Base-by-base conservation (phyloP, 169 alveolate genomes). In the Cyclospora cayetanensis region DNA sequence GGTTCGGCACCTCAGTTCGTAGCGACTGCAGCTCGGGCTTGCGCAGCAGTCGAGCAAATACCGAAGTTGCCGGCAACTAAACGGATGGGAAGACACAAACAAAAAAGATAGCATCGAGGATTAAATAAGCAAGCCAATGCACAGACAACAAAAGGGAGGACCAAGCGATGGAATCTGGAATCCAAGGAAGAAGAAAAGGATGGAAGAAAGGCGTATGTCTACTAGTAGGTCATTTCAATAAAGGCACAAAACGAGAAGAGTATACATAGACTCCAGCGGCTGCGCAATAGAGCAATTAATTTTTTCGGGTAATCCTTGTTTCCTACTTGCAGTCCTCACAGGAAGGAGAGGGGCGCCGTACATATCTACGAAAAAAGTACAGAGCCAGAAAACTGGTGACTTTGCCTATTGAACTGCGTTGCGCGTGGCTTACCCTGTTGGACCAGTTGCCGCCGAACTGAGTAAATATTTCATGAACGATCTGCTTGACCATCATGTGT, bases 61-160 rank as follows among this genome's bases (percentile, higher is more conserved):
- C 39, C 20, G 83, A 63, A 12, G 91, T 41, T 31, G n/a, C 15
- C 9, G 91, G 91, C 66, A 85, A 46, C 91, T 85, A 70, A 20
- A 27, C 11, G 60, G 25, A 50, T 50, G n/a, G 50, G 22, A 25
- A 68, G 9, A 25, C 82, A 68, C 34, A 7, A 4, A 79, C 11
- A 79, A 2, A 7, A 22, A 3, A 31, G 35, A 22, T 27, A 37
- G 3, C 76, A 31, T 41, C 80, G 35, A 46, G 15, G 55, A 46
- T 9, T 9, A 9, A 46, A 46, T 46, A 46, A 46, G 15, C 55
- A 46, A 46, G 55, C 15, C 7, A 46, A 46, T 46, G 55, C 7
- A 46, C 15, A 46, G 15, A 46, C 15, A 46, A 46, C 7, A 9
- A 46, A 46, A 46, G 7, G n/a, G n/a, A n/a, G n/a, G n/a, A 15